These are phyloP conservation scores for Fraxinus sp. DNA, from an alignment of 305 asterid genomes.

Conservation along the genomic window DNA sequence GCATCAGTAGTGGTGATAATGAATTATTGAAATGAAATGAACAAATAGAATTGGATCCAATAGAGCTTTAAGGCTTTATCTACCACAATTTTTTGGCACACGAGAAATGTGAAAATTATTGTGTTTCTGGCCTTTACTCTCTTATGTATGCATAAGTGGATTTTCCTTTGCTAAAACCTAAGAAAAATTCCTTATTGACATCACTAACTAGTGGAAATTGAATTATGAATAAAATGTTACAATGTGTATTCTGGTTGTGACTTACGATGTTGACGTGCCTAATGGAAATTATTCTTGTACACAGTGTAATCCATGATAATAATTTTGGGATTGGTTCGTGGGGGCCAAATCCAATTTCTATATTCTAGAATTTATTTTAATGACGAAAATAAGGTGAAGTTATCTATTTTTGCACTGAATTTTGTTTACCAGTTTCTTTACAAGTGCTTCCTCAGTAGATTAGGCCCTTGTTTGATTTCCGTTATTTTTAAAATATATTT, in stretches of 20 bases:
- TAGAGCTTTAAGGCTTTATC: constrained; percentile 22
- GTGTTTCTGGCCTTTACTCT: background rate
- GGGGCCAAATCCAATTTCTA: background rate
- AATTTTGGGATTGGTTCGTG: constrained; percentile 7
- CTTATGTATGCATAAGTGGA: constrained; percentile 15
- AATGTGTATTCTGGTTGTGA: background rate
- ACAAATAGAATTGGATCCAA: constrained; percentile 20
- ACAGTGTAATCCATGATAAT: background rate
- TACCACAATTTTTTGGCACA: constrained; percentile 9
- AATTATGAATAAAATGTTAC: constrained; percentile 10
- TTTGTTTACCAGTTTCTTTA: background rate
- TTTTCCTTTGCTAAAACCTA: constrained; percentile 22
- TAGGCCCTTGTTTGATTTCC: no score
- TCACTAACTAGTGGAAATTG: constrained; percentile 17
- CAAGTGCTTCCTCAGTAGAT: background rate
- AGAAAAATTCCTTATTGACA: constrained; percentile 1
- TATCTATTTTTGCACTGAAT: background rate
- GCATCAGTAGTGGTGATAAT: constrained; percentile 19
- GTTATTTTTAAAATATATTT: no score
- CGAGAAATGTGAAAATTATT: constrained; percentile 20
- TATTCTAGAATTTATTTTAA: background rate
- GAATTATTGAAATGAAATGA: constrained; percentile 7
- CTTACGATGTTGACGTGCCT: background rate
- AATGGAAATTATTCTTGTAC: background rate
- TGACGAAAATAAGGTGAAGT: background rate